Evolutionary conservation across 2,329 filamentous ascomycete genomes (phyloP), one percentile per base, ranked within the genome.

Genomic region (Lachnellula cervina): DNA sequence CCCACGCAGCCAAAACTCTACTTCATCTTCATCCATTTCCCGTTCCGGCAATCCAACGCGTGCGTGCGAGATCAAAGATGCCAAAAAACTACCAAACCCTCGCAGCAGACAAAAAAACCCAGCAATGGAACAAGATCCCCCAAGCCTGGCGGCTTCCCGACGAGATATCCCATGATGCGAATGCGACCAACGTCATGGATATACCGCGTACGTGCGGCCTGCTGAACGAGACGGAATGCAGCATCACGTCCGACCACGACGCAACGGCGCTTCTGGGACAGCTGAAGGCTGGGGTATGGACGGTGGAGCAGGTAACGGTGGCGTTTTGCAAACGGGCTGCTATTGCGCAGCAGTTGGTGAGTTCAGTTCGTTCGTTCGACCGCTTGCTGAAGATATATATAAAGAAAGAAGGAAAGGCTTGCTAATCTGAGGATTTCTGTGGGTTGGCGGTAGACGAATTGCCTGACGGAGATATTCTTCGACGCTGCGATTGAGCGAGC

Each of bases 241-340:
- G 25, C 9, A 64, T 65, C 48, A 65, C 63, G 9, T 58, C 56
- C 21, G 46, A 65, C 17, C 56, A 62, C 34, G 59, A 62, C 28
- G 65, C 64, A 16, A 64, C 61, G 13, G 57, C 52, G 17, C 61
- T 68, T 51, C 47, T 65, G 14, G 51, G 59, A 19, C 59, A 59
- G 25, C 50, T 68, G 6, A 60, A 56, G 37, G 48, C 38, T 9
- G 55, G 58, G 11, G 49, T 55, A 17, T 64, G 60, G 51, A 66
- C 59, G 7, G 66, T 61, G 9, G 58, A 66, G 25, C 71, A 74
- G n/a, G 71, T 77, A 1, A 69, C 72, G 0, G 67, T 68, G 2
- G 76, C 75, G 5, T 78, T 79, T 61, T 76, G 74, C 53, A 78
- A 78, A 59, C 69, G 76, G n/a, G 75, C 76, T 1, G 73, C 75